Evolutionary conservation across 2,329 filamentous ascomycete species (phyloP), one percentile per base, ranked within the genome.

Genomic region (Zalaria sp.): DNA sequence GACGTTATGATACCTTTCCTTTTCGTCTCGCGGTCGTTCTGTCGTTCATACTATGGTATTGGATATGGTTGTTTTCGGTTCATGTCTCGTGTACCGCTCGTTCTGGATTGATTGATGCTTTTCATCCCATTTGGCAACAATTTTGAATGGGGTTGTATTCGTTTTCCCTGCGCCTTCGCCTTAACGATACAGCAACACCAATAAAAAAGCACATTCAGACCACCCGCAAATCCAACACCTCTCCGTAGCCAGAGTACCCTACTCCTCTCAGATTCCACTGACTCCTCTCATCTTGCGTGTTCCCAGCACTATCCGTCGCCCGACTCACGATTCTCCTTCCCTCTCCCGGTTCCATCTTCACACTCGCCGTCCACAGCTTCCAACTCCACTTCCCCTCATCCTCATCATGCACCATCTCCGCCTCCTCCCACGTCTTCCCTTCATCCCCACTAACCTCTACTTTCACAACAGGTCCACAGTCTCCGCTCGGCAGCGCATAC

Each of bases 401-500:
- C 5, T 49, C 50, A 35, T 65, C 63, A 50, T 76, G 72, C 40
- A 72, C 66, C 2, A 78, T 55, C 40, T 67, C 58, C 5, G 79
- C 79, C 51, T 81, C 76, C 41, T 73, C 68, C 79, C 79, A 83
- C 2, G 69, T 74, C 42, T 62, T 64, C 34, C 79, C 79, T 25
- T 72, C 73, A 52, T 83, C 78, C 27, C 77, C 61, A 44, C 72
- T 77, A 28, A 82, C 63, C 48, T 83, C 79, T 3, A 83, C 78
- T n/a, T 79, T 72, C 37, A 78, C 68, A 47, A 82, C 77, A 53
- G 68, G 68, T 28, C 75, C 69, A 1, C 79, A 79, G 36, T 79
- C 79, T 27, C 79, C 79, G 77, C 3, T 73, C 0, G 76, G 78
- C 53, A 79, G 81, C 2, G 79, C 79, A 54, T 81, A 83, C 1